Base-by-base conservation (phyloP, 805 yeast genomes). In the Spencermartinsiella europaea region DNA sequence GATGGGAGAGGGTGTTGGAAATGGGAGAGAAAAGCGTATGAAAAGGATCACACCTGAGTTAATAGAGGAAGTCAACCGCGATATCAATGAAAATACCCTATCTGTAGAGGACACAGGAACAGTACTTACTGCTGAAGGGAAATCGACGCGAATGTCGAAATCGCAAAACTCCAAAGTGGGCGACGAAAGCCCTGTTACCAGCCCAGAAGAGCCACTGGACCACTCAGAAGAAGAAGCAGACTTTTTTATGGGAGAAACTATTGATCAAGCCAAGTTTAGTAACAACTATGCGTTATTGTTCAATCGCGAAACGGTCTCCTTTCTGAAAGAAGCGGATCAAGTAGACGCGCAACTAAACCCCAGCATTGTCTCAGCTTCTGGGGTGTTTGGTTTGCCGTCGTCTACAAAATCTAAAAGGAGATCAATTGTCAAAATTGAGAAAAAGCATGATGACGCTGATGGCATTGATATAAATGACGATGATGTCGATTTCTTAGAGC, bases 261-360 rank as follows among this genome's bases (percentile, higher is more conserved):
- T 8, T 12, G 43, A 4, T 12, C 17, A 42, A 4, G 33, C 21
- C 34, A 31, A 25, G 10, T 47, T 40, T 22, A 47, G 21, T 16
- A 17, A 34, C 22, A 38, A 40, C 21, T 50, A 50, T 34, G 51
- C 49, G 17, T 42, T 21, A 10, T 27, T 48, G 28, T 45, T 39
- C 21, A 47, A 50, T 20, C 35, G 37, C 12, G 52, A 51, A 21
- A 27, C 45, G 27, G 41, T 38, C 4, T 46, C 48, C 34, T 51
- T 48, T 35, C 22, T 51, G 12, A 38, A 36, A 8, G 52, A 42
- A 19, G 31, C 31, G 7, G 12, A 25, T 25, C 31, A 25, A 12
- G 31, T 28, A 12, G 40, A 19, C 14, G 10, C 34, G 2, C 33
- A 40, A 15, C 20, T 34, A 19, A 17, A 14, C 5, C 42, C 17